phyloP scores from a whole-genome alignment of 129 eudicot species.

The Ambrosia trifida region DNA sequence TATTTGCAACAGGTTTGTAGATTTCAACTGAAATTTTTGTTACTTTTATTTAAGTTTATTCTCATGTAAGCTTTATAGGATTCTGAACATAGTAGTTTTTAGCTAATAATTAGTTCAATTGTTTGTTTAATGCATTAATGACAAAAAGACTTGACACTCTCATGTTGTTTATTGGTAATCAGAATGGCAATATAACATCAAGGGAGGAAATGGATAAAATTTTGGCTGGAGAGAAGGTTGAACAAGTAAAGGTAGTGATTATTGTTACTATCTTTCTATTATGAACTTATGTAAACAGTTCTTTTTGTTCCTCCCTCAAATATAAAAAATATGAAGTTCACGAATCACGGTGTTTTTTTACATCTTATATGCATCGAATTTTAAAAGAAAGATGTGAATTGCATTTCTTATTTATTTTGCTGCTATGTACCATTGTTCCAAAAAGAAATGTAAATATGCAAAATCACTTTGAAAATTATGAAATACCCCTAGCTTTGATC shows the following conservation, averaged over 20 bases:
- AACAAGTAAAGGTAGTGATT: slow-evolving; percentile 65
- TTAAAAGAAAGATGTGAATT: neutral
- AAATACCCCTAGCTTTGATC: neutral
- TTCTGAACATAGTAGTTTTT: neutral
- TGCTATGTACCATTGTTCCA: neutral
- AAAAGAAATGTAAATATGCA: slow-evolving; percentile 7
- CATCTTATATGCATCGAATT: slow-evolving; percentile 20
- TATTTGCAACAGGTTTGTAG: slow-evolving; percentile 80
- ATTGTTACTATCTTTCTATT: neutral
- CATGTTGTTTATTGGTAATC: slow-evolving; percentile 30
- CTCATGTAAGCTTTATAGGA: neutral
- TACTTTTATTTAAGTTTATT: neutral
- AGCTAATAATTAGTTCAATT: neutral
- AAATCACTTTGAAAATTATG: neutral
- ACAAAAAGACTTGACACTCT: slow-evolving; percentile 7
- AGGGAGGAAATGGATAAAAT: slow-evolving; percentile 78
- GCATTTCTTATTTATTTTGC: neutral
- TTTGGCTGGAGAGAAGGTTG: slow-evolving; percentile 74
- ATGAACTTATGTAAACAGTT: slow-evolving; percentile 7
- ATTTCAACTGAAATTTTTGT: neutral
- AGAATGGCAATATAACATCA: slow-evolving; percentile 80
- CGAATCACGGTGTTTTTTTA: neutral
- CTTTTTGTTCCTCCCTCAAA: neutral
- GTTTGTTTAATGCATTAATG: slow-evolving; percentile 17
- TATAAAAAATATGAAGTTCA: slow-evolving; percentile 2